These are phyloP conservation scores for Nicotiana tabacum DNA, from an alignment of 257 asterid species.

Conservation along the genomic window DNA sequence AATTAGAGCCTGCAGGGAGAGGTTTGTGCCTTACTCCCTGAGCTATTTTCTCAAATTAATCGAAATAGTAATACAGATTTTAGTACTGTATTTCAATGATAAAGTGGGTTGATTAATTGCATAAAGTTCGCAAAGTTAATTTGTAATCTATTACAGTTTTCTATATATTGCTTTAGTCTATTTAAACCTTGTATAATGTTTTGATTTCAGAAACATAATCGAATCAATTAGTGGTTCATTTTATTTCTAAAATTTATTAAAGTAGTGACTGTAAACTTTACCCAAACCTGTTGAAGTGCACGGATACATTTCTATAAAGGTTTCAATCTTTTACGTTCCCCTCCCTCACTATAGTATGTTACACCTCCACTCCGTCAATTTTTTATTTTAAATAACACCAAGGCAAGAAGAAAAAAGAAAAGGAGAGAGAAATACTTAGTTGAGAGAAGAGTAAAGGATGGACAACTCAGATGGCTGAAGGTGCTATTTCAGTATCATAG, in stretches of 20 bases:
- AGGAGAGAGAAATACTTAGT: not conserved
- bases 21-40: not conserved
- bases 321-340: not conserved
- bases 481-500: not conserved
- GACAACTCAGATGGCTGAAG: not conserved
- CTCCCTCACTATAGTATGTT: not conserved
- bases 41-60: not conserved
- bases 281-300: not conserved
- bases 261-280: not conserved
- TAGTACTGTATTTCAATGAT: not conserved
- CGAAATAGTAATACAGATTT: not conserved
- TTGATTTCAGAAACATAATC: too few relatives aligned
- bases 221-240: not conserved
- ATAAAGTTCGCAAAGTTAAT: not conserved
- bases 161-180: too few relatives aligned
- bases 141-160: too few relatives aligned
- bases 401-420: not conserved
- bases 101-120: not conserved
- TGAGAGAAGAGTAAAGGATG: not conserved
- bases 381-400: not conserved
- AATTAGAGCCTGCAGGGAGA: not conserved
- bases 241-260: not conserved
- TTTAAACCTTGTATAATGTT: too few relatives aligned
- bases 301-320: not conserved
- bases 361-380: not conserved